These are phyloP conservation scores for Paxillus ammoniavirescens DNA, from an alignment of 768 basidiomycete genomes.

Conservation along the genomic window DNA sequence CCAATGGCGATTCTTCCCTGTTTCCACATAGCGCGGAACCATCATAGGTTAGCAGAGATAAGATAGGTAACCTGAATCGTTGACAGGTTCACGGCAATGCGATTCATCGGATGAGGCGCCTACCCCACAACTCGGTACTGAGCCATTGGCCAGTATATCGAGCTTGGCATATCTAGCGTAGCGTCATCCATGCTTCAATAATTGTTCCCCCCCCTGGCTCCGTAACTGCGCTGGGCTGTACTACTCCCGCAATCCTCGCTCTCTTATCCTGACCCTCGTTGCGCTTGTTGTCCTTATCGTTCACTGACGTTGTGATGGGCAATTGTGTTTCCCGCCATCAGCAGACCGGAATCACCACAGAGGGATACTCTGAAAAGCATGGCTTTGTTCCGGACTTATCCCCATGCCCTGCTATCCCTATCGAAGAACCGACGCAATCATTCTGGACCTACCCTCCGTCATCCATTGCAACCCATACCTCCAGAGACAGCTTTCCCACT, in stretches of 20 bases:
- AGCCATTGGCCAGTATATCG: background rate
- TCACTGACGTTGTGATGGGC: slow-evolving; percentile 21
- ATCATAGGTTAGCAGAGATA: slow-evolving; percentile 15
- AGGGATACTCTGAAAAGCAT: slow-evolving; percentile 4
- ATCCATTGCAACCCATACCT: slow-evolving; percentile 35
- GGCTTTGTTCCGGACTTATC: background rate
- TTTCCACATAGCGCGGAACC: background rate
- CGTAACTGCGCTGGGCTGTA: background rate
- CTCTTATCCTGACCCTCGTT: background rate
- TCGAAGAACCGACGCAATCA: slow-evolving; percentile 49
- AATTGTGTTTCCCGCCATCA: slow-evolving; percentile 20
- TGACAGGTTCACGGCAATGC: slow-evolving; percentile 12
- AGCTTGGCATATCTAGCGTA: background rate
- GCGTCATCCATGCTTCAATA: slow-evolving; percentile 8
- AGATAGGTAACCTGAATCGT: background rate
- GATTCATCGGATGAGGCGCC: too few species aligned
- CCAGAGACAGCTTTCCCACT: slow-evolving; percentile 32
- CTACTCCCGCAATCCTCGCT: background rate
- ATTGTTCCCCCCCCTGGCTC: slow-evolving; percentile 6
- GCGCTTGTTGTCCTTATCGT: background rate
- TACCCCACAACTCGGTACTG: background rate
- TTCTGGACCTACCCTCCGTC: slow-evolving; percentile 65
- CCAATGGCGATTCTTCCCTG: background rate
- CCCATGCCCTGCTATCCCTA: slow-evolving; percentile 45
- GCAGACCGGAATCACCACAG: background rate